phyloP scores from a whole-genome alignment of 345 rosid genomes.

The Eucalyptus cloeziana region DNA sequence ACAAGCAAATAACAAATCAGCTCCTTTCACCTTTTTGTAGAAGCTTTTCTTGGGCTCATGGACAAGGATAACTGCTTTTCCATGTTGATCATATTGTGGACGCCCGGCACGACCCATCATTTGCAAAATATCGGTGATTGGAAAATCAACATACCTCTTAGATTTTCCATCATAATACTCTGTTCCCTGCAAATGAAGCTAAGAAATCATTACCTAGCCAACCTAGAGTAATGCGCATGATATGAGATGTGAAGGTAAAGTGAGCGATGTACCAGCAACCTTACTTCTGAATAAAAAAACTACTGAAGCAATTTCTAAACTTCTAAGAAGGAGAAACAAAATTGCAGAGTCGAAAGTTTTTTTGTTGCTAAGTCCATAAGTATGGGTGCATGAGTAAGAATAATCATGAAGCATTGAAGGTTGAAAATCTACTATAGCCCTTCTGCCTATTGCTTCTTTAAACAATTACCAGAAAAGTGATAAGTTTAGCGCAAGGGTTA shows the following conservation, averaged over 20 bases:
- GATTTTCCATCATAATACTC: slow-evolving; percentile 94
- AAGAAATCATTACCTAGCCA: not conserved
- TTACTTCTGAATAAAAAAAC: not conserved
- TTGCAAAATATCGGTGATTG: slow-evolving; percentile 96
- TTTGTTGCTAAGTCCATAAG: not conserved
- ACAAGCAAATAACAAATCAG: not conserved
- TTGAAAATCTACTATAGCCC: not conserved
- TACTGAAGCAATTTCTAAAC: not conserved
- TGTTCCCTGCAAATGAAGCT: slow-evolving; percentile 56
- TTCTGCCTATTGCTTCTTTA: not conserved
- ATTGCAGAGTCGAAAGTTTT: not conserved
- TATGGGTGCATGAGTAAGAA: not conserved
- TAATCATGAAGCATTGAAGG: not conserved
- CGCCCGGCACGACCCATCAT: slow-evolving; percentile 99
- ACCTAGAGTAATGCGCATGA: not conserved
- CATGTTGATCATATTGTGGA: slow-evolving; percentile 97
- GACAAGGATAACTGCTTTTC: slow-evolving; percentile 97
- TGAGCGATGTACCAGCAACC: not conserved
- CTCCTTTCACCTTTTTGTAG: slow-evolving; percentile 68
- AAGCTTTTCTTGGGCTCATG: slow-evolving; percentile 98
- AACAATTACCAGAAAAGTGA: not conserved
- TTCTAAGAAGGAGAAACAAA: not conserved
- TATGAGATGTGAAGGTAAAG: not conserved
- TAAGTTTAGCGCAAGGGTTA: not conserved
- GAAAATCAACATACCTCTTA: slow-evolving; percentile 91